Conservation (phyloP, 2,329 filamentous ascomycete species). For the Aureobasidium sp. region DNA sequence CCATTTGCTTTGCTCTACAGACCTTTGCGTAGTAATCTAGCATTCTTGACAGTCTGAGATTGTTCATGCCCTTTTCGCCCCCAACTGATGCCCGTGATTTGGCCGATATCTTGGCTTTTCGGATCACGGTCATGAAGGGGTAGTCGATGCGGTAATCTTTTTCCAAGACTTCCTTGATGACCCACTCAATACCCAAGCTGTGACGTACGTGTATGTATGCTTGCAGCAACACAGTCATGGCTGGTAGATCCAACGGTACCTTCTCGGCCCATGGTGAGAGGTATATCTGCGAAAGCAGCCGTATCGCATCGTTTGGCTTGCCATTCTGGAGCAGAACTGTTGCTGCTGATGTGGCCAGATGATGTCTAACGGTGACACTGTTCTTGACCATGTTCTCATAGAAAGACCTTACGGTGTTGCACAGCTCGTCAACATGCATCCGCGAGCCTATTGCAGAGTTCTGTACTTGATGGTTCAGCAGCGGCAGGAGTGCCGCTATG, state of each 20-base stretch:
- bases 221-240: constrained; percentile 26
- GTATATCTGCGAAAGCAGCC: constrained; percentile 24
- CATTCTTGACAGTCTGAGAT: not conserved
- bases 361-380: constrained; percentile 21
- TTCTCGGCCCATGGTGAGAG: constrained; percentile 19
- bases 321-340: constrained; percentile 22
- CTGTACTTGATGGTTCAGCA: constrained; percentile 24
- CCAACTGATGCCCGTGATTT: not conserved
- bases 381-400: constrained; percentile 25
- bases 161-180: constrained; percentile 22
- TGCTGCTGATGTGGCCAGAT: constrained; percentile 25
- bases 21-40: not conserved
- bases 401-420: constrained; percentile 21
- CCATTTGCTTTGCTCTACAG: not conserved
- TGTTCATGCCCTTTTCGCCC: not conserved
- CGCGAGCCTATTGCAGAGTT: constrained; percentile 14
- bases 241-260: constrained; percentile 22
- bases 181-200: constrained; percentile 22
- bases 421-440: constrained; percentile 15
- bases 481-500: constrained; percentile 20
- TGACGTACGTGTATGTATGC: constrained; percentile 19
- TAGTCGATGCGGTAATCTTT: constrained; percentile 23
- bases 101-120: not conserved
- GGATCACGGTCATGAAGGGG: constrained; percentile 18
- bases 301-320: constrained; percentile 21